phyloP scores from a whole-genome alignment of 495 filamentous ascomycete genomes.

The Aspergillus diversus region DNA sequence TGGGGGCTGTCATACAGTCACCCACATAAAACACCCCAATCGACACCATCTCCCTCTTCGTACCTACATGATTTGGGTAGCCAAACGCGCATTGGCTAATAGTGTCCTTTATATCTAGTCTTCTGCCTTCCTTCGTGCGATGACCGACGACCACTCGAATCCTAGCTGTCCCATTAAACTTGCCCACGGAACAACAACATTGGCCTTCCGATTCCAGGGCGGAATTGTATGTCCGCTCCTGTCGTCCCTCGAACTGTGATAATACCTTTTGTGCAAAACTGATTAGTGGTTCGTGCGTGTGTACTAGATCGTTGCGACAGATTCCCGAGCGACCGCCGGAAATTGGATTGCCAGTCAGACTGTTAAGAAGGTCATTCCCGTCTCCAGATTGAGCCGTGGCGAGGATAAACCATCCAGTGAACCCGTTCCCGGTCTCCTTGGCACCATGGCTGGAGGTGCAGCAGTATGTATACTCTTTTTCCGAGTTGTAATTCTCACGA shows the following conservation, averaged over 20 bases:
- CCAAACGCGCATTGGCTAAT: slow-evolving; percentile 10
- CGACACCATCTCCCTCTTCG: neutral
- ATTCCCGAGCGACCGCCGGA: slow-evolving; percentile 93
- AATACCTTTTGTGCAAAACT: neutral
- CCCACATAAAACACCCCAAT: neutral
- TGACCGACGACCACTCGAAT: slow-evolving; percentile 96
- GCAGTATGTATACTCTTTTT: slow-evolving; percentile 62
- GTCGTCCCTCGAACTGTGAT: neutral
- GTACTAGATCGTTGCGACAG: slow-evolving; percentile 82
- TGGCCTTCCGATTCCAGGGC: slow-evolving; percentile 95
- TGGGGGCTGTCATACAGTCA: neutral
- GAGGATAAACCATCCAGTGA: slow-evolving; percentile 68
- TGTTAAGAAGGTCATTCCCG: slow-evolving; percentile 95
- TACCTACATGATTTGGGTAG: neutral
- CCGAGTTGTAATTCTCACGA: neutral
- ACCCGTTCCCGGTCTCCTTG: slow-evolving; percentile 76
- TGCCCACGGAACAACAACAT: slow-evolving; percentile 97
- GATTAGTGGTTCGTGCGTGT: neutral
- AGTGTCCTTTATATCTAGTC: slow-evolving; percentile 51
- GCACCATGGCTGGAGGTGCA: slow-evolving; percentile 98
- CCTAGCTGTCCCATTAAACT: slow-evolving; percentile 97
- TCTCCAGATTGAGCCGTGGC: slow-evolving; percentile 52
- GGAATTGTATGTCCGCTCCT: slow-evolving; percentile 65
- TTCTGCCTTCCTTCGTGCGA: slow-evolving; percentile 90
- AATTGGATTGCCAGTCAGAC: slow-evolving; percentile 99